Percentiles rank a stretch among this genome's conserved stretches.
Conservation (phyloP, 1,139 yeast species). For the Kodamaea sp. region DNA sequence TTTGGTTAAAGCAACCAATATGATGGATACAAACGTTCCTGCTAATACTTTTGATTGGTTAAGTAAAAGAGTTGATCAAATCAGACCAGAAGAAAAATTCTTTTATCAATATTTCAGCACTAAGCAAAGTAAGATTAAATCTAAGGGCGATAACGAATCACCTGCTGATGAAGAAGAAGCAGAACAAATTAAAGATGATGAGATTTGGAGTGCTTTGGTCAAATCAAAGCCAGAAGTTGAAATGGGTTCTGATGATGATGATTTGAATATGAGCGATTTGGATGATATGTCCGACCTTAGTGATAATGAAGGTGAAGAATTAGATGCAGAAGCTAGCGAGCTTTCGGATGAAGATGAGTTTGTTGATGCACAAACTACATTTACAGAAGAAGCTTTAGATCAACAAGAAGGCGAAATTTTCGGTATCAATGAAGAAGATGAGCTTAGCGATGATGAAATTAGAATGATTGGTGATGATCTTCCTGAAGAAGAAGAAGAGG, state of each 20-base stretch:
- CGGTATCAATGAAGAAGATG: slow-evolving; percentile 36
- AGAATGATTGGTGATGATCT: slow-evolving; percentile 20
- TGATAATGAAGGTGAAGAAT: slow-evolving; percentile 30
- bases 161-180: slow-evolving; percentile 32
- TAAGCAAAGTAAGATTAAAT: slow-evolving; percentile 48
- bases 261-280: slow-evolving; percentile 41
- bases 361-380: slow-evolving; percentile 15
- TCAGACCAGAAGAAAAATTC: slow-evolving; percentile 86
- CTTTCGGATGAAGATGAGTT: slow-evolving; percentile 26
- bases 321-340: slow-evolving; percentile 19
- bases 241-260: slow-evolving; percentile 45
- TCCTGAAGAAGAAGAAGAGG: slow-evolving; percentile 17
- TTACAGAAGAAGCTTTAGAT: slow-evolving; percentile 17
- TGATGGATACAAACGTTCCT: slow-evolving; percentile 48
- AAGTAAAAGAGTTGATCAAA: slow-evolving; percentile 55
- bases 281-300: slow-evolving; percentile 43
- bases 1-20: slow-evolving; percentile 65
- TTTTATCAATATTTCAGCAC: slow-evolving; percentile 82
- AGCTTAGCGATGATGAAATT: slow-evolving; percentile 34
- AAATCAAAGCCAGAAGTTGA: slow-evolving; percentile 82
- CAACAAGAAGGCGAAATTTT: slow-evolving; percentile 26
- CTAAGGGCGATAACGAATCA: slow-evolving; percentile 22
- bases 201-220: slow-evolving; percentile 86
- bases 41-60: slow-evolving; percentile 86
- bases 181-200: slow-evolving; percentile 67